Evolutionary conservation across 441 rosid genomes (phyloP), one percentile per base, ranked within the genome.

Genomic region (Dalechampia spathulata): DNA sequence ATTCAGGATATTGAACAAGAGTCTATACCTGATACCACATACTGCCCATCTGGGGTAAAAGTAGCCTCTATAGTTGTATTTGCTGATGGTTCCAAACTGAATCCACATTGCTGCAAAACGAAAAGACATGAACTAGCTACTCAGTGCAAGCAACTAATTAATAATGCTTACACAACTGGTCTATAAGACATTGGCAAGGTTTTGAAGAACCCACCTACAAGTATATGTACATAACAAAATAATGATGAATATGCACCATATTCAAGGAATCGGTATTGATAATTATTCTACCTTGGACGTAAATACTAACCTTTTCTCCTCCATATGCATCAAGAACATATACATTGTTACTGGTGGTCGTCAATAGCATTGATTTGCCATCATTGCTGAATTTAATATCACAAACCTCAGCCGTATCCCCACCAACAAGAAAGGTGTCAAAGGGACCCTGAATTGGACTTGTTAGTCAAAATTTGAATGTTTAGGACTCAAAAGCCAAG

Each of bases 41-140:
- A 92, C 60, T 88, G 87, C 63, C 99, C 96, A 69, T 92, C 97
- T n/a, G 99, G 99, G 19, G 99, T 82, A 71, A 92, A 83, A 51
- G 97, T 84, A 67, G 97, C 94, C 63, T 89, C 96, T 53, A 85
- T 78, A 5, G 81, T 74, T 52, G 83, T 67, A 71, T 80, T 87
- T 53, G 85, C 85, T 54, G 98, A 88, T 46, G 91, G 81, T 75
- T 92, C 97, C 76, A 92, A 72, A 67, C 83, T 89, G 75, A 86
- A 86, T 27, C 94, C 99, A 66, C 90, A 86, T 42, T 78, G 83
- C 96, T 91, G 81, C 76, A 71, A 46, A 72, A 48, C 42, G 27
- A 38, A 55, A 63, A 17, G 32, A 38, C 28, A 22, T 44, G 52
- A 43, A 34, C 20, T 21, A 26, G 49, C 45, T 38, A 49, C 40